Percentiles rank a stretch among this genome's conserved stretches.
These are phyloP conservation scores for Penicillium chermesinum DNA, from an alignment of 495 filamentous ascomycete genomes.

Conservation along the genomic window DNA sequence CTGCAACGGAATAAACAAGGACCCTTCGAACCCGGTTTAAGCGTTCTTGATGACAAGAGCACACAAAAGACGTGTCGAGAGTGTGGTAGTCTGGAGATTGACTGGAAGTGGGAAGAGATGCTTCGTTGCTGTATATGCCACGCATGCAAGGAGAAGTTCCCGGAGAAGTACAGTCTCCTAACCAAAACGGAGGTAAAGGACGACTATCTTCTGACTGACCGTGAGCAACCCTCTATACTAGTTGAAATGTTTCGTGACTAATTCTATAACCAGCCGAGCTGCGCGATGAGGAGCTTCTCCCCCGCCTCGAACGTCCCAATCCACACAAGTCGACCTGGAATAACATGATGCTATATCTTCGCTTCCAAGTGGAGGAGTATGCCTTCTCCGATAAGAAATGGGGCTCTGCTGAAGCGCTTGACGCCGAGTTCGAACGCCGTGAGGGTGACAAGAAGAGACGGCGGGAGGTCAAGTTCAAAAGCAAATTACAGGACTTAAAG, in stretches of 20 bases:
- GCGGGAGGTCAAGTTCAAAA: constrained; percentile 88
- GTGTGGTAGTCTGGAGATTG: constrained; percentile 78
- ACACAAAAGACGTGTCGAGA: constrained; percentile 74
- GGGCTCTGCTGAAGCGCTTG: constrained; percentile 78
- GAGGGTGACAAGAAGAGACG: constrained; percentile 77
- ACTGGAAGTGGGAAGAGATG: constrained; percentile 87
- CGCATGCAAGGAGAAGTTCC: constrained; percentile 76
- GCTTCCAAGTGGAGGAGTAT: constrained; percentile 91
- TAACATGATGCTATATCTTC: constrained; percentile 95
- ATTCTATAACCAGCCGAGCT: constrained; percentile 60
- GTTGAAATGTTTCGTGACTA: neutral
- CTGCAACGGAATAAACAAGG: constrained; percentile 70
- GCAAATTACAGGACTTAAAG: constrained; percentile 82
- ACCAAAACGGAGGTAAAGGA: constrained; percentile 96
- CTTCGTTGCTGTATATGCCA: constrained; percentile 68
- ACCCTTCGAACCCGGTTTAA: constrained; percentile 81
- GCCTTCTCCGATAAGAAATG: constrained; percentile 77
- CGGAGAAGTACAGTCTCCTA: constrained; percentile 87
- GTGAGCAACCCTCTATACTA: constrained; percentile 42
- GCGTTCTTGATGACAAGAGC: constrained; percentile 56
- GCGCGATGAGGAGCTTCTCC: constrained; percentile 76
- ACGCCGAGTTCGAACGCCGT: constrained; percentile 81
- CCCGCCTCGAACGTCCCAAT: constrained; percentile 83
- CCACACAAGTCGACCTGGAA: constrained; percentile 95
- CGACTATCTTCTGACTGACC: constrained; percentile 93